phyloP scores from a whole-genome alignment of 768 basidiomycete species.

The Termitomyces titanicus region DNA sequence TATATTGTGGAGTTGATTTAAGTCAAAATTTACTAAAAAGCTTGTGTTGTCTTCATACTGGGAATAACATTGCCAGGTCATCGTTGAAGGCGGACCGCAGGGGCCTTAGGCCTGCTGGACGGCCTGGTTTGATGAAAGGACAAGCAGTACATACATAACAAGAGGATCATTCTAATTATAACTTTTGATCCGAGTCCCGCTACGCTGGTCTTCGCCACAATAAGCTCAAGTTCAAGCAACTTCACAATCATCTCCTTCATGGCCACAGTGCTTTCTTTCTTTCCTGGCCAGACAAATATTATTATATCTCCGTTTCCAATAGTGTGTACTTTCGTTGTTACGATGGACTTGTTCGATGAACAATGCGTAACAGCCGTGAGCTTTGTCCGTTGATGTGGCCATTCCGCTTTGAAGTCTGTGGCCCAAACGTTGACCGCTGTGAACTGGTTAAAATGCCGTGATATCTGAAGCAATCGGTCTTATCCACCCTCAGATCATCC shows the following conservation, averaged over 20 bases:
- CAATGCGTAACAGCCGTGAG: constrained; percentile 4
- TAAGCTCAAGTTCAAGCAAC: too few species aligned
- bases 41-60: too few species aligned
- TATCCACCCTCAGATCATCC: background rate
- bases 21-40: too few species aligned
- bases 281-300: background rate
- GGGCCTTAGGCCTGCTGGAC: too few species aligned
- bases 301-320: background rate
- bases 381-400: constrained; percentile 13
- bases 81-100: too few species aligned
- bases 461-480: background rate
- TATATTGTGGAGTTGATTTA: too few species aligned
- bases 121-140: too few species aligned
- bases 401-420: constrained; percentile 7
- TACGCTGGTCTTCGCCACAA: background rate
- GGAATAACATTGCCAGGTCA: too few species aligned
- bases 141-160: too few species aligned
- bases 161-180: too few species aligned
- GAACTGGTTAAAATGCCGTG: constrained; percentile 2
- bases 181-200: background rate
- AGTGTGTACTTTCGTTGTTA: background rate
- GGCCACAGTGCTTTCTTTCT: background rate
- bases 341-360: background rate
- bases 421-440: constrained; percentile 7
- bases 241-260: background rate